Evolutionary conservation across 2,329 filamentous ascomycete species (phyloP), one percentile per base, ranked within the genome.

Genomic region (Lomentospora prolificans): DNA sequence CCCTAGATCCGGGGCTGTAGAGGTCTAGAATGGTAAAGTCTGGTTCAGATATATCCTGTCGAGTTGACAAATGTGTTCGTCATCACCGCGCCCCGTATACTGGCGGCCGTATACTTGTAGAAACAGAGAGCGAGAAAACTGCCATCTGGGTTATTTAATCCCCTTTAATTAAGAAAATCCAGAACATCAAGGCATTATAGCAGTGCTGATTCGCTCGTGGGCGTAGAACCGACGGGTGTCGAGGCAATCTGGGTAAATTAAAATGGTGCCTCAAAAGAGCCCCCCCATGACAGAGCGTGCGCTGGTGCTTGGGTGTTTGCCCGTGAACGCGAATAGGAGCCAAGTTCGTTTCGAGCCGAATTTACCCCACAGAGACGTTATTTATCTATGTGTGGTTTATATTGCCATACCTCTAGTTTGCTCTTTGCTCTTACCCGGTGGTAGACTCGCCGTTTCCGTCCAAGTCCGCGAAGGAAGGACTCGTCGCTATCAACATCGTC

Each of bases 231-330:
- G 22, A 14, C 39, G 36, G 57, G 57, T 57, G 59, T 59, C 53
- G 58, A 52, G 51, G 55, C 44, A 58, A 57, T 60, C 53, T 60
- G 59, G 58, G 31, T 55, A 60, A 58, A 57, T 53, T 5, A 30
- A 33, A 25, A 12, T 25, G 17, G 22, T 27, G n/a, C n/a, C 14
- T 28, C 31, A 25, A 31, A 31, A 14, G 51, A 39, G 51, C 31
- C 28, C n/a, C n/a, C n/a, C n/a, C n/a, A 46, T 36, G 46, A 57
- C 53, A 55, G 50, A 44, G 56, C n/a, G n/a, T n/a, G n/a, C n/a
- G n/a, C n/a, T n/a, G n/a, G n/a, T n/a, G n/a, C n/a, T n/a, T n/a
- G n/a, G n/a, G n/a, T n/a, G n/a, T n/a, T n/a, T n/a, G n/a, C n/a
- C n/a, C n/a, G n/a, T n/a, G n/a, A n/a, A n/a, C n/a, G n/a, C n/a